Base-by-base conservation (phyloP, 495 filamentous ascomycete genomes). In the Poronia punctata region DNA sequence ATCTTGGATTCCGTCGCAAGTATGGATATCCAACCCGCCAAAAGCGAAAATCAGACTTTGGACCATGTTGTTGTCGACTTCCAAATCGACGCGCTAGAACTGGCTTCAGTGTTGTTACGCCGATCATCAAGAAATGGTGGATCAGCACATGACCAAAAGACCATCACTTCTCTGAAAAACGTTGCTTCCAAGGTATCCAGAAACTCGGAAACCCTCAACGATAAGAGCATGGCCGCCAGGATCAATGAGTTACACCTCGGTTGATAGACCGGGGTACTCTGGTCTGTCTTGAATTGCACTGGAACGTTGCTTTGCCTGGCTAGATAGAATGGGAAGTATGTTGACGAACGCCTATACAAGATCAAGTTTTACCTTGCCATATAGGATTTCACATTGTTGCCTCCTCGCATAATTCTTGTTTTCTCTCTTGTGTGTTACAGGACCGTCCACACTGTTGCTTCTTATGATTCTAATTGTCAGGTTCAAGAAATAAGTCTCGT, bases 11-110 rank as follows among this genome's bases (percentile, higher is more conserved):
- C 7, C 6, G 19, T 44, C 22, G 33, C 33, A 11, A 19, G 24
- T 25, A 31, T 24, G 7, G 26, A 44, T 20, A 7, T 31, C 5
- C 30, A 20, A 10, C 17, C 11, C 24, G 11, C 16, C 34, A 31
- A 32, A 4, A 4, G 14, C 10, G 19, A 21, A 7, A 21, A 16
- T 3, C 11, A 22, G 19, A 1, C 17, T 14, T 4, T 9, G 11
- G 26, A 37, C 20, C 33, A 15, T 19, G 6, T 15, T 1, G 15
- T 19, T 24, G 33, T 43, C 14, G 40, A 43, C 6, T 36, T 44
- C n/a, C 26, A 44, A 10, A 44, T 34, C 7, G 41, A 44, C 18
- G 4, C 26, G 15, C 12, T 44, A 15, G 41, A 44, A 21, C 17
- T 44, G 14, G 41, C 41, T 17, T 19, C 17, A 3, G 14, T 16